Evolutionary conservation across 2,329 filamentous ascomycete species (phyloP), one percentile per base, ranked within the genome.

Genomic region (Mycosphaerella sp.): DNA sequence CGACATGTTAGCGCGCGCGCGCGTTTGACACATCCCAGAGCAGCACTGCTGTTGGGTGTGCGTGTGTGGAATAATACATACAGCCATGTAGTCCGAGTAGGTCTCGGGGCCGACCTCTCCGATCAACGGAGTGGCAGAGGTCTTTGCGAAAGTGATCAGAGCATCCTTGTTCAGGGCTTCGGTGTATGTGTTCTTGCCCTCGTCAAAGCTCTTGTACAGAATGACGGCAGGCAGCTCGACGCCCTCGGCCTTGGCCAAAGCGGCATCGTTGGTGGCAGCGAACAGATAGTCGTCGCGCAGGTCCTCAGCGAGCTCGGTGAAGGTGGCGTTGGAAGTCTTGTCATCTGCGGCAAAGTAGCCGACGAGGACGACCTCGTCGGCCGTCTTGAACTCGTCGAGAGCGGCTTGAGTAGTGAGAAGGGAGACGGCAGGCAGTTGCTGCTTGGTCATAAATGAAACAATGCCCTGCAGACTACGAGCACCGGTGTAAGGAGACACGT

Each of bases 71-170:
- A 21, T 21, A 21, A 21, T 54, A 75, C 78, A 63, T 74, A 81
- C 80, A 51, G 85, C 83, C 87, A 97, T 98, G 81, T 98, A 98
- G 69, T 81, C 83, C 58, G 87, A 81, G 79, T 98, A 98, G 62
- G 93, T 98, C 74, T 97, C 93, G 59, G 93, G 93, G 66, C 92
- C 92, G 65, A 98, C 87, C 78, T 96, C 93, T 59, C 93, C 93
- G 62, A 98, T 85, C 67, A 98, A 79, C 61, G 93, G 93, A 57
- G 87, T 95, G 64, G 91, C 84, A 57, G 90, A 79, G 46, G 83
- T 84, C 80, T 90, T 91, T 72, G 87, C 83, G 76, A 95, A 98
- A 63, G 80, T 80, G 70, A 84, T 81, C 67, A 98, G 89, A 49
- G 83, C 82, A 58, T 91, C 88, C 57, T 80, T 80, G 41, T 89